Conservation (phyloP, 805 yeast species). For the Metschnikowia similis region DNA sequence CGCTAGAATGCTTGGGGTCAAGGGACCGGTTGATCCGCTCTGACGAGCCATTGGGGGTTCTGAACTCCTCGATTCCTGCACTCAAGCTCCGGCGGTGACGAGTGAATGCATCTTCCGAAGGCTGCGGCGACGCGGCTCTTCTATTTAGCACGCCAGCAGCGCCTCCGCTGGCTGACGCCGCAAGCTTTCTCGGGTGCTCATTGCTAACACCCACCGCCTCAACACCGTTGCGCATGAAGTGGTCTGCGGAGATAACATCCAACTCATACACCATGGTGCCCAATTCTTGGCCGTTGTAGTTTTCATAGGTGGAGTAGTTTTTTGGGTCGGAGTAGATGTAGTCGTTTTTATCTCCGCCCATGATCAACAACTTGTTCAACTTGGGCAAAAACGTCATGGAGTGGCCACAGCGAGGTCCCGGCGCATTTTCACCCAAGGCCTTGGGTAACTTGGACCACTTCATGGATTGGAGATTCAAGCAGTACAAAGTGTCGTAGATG, state of each 20-base stretch:
- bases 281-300: conserved; percentile 42
- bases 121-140: conserved; percentile 15
- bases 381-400: conserved; percentile 68
- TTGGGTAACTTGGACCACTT: conserved; percentile 62
- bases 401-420: conserved; percentile 90
- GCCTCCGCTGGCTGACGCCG: conserved; percentile 18
- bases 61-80: conserved; percentile 29
- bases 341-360: conserved; percentile 90
- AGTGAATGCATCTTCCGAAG: conserved; percentile 17
- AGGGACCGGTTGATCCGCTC: conserved; percentile 21
- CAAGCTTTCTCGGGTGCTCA: conserved; percentile 10
- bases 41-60: conserved; percentile 22
- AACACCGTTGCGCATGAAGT: conserved; percentile 19
- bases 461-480: conserved; percentile 68
- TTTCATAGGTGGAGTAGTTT: conserved; percentile 50
- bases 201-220: background rate
- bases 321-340: conserved; percentile 47
- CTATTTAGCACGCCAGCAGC: conserved; percentile 17
- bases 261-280: conserved; percentile 63
- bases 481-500: conserved; percentile 60
- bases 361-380: conserved; percentile 65
- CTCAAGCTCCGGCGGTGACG: conserved; percentile 36
- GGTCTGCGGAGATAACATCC: conserved; percentile 46
- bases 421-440: conserved; percentile 43
- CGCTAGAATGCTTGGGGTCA: conserved; percentile 16